Base-by-base conservation (phyloP, 371 early-diverging fungal genomes). In the Syncephalis fuscata region DNA sequence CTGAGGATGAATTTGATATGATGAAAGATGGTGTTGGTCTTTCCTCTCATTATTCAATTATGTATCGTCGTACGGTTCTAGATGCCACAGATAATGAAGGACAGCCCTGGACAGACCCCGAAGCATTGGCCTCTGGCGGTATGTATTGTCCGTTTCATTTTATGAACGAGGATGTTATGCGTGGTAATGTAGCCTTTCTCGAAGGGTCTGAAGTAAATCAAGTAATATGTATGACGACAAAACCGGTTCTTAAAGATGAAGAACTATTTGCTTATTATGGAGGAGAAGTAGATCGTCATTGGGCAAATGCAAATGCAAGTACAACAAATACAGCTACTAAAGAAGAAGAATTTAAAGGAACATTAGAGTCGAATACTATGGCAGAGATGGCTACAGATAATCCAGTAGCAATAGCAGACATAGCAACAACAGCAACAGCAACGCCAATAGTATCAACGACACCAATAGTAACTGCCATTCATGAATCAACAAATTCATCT, bases 131-230 rank as follows among this genome's bases (percentile, higher is more conserved):
- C 32, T 7, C 4, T 32, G 75, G 81, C 2, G 62, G 63, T 7
- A 59, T 77, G 32, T 81, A 71, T 45, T 90, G 91, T 48, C 88
- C 90, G 3, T 88, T 87, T 51, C 90, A 90, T 52, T 86, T 77
- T 59, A 78, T 88, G 73, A 83, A 84, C 51, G 87, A 86, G 51
- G 71, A 76, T 39, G 53, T 62, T 15, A 50, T 54, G 38, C 47
- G 55, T 17, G 67, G 67, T 45, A 90, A 85, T 54, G 70, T 88
- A 24, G 56, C 60, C 2, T 87, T 88, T 49, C 58, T 77, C 38
- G 83, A 80, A 46, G 91, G 91, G 1, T 55, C 60, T 9, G 58
- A 68, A 2, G 74, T 80, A 1, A 86, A 90, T 51, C 91, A 90
- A 55, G 70, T 90, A 39, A 70, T 84, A 15, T 85, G 85, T 47